These are phyloP conservation scores for Pythium dissimile DNA, from an alignment of 352 stramenopile genomes.

Conservation along the genomic window DNA sequence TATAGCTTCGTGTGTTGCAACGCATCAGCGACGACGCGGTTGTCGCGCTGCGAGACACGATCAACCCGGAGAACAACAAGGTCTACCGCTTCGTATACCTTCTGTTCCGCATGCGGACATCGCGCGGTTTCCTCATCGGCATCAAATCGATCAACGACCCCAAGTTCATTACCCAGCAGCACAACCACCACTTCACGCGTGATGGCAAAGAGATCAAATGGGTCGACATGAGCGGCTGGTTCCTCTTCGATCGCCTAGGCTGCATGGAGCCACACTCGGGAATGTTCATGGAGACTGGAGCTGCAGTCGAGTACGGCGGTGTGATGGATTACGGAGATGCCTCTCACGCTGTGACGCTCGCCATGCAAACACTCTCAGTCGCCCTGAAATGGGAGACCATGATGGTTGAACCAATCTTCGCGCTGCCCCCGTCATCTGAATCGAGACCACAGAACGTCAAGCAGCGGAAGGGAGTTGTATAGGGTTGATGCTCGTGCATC, in stretches of 20 bases:
- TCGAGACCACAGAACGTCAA: background rate
- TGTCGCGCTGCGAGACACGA: conserved; percentile 51
- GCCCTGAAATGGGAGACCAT: conserved; percentile 62
- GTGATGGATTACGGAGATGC: conserved; percentile 57
- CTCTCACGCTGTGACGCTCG: conserved; percentile 39
- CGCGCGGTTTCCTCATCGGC: conserved; percentile 62
- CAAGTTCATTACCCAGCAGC: conserved; percentile 22
- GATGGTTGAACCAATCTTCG: conserved; percentile 59
- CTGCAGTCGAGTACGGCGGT: conserved; percentile 66
- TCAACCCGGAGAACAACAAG: conserved; percentile 36
- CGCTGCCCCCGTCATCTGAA: conserved; percentile 25
- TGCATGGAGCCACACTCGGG: conserved; percentile 24
- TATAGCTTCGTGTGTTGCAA: conserved; percentile 54
- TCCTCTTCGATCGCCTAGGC: conserved; percentile 52
- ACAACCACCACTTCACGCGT: conserved; percentile 20
- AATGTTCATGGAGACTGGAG: conserved; percentile 35
- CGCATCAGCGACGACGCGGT: conserved; percentile 71
- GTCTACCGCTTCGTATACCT: conserved; percentile 68
- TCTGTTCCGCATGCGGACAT: conserved; percentile 65
- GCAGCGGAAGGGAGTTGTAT: background rate
- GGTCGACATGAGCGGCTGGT: conserved; percentile 69
- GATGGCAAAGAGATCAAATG: conserved; percentile 53
- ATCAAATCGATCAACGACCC: conserved; percentile 47
- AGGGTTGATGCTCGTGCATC: background rate
- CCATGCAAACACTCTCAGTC: conserved; percentile 66